Conservation (phyloP, 2,329 filamentous ascomycete genomes). For the Trichoderma sp. region DNA sequence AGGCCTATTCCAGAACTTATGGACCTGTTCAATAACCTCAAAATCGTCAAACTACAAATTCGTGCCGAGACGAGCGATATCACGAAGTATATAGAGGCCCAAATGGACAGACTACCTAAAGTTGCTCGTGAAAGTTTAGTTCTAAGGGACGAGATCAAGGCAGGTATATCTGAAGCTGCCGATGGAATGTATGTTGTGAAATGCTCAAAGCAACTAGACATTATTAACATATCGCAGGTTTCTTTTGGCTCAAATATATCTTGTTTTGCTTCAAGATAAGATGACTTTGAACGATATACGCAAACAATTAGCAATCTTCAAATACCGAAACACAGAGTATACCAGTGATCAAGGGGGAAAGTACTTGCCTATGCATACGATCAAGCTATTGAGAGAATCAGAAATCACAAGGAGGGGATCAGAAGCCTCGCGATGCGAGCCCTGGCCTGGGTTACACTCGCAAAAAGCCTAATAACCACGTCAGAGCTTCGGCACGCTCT, state of each 20-base stretch:
- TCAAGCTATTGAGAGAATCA: not conserved
- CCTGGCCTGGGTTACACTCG: not conserved
- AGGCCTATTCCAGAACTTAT: not conserved
- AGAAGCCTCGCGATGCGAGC: not conserved
- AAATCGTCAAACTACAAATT: not conserved
- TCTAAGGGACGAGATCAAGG: not conserved
- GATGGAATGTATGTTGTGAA: not conserved
- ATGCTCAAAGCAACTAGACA: not conserved
- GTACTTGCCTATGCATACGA: not conserved
- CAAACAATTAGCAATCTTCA: not conserved
- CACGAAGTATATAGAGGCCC: not conserved
- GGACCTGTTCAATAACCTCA: not conserved
- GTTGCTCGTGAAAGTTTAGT: fast-evolving
- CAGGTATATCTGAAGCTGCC: not conserved
- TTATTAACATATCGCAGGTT: not conserved
- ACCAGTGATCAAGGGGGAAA: not conserved
- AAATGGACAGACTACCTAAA: not conserved
- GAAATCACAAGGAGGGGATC: not conserved
- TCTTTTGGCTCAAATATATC: not conserved
- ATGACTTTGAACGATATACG: not conserved
- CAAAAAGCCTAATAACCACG: not conserved
- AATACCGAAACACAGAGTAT: not conserved
- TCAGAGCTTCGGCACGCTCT: not conserved
- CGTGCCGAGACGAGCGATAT: not conserved
- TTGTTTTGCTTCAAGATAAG: not conserved